Percentiles rank a stretch among this genome's conserved stretches.
These are phyloP conservation scores for Dioscorea dumetorum DNA, from an alignment of 106 monocot genomes.

Conservation along the genomic window DNA sequence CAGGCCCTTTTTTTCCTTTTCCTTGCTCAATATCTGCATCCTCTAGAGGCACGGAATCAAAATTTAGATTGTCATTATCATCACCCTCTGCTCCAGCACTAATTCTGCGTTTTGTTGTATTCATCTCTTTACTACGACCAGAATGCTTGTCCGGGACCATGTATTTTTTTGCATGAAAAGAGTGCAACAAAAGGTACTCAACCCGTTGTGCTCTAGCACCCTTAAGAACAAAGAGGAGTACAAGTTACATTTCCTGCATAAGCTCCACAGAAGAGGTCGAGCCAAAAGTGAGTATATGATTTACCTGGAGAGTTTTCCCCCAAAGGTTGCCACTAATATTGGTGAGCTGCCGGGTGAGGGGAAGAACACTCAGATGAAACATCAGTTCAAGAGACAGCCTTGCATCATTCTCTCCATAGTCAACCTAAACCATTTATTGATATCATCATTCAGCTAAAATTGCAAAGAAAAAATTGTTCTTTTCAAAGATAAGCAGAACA, in stretches of 20 bases:
- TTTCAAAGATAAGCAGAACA: neutral
- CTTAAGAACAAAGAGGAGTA: conserved; percentile 22
- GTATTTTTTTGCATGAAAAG: conserved; percentile 89
- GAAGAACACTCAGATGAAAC: conserved; percentile 94
- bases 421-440: conserved; percentile 42
- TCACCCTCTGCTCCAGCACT: conserved; percentile 28
- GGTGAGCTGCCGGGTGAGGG: conserved; percentile 82
- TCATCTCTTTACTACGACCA: conserved; percentile 40
- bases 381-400: conserved; percentile 87
- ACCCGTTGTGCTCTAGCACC: conserved; percentile 96
- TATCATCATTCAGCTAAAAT: conserved; percentile 5
- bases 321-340: conserved; percentile 97
- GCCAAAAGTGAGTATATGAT: neutral
- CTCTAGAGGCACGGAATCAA: conserved; percentile 25
- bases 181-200: conserved; percentile 81
- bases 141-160: conserved; percentile 78
- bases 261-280: neutral
- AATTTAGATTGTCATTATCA: conserved; percentile 36
- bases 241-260: too few relatives aligned
- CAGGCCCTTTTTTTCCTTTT: conserved; percentile 80
- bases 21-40: conserved; percentile 38
- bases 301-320: conserved; percentile 95
- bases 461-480: neutral
- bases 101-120: conserved; percentile 53
- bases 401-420: conserved; percentile 89